Percentiles rank a stretch among this genome's conserved stretches.
These are phyloP conservation scores for Cladosporium sp. DNA, from an alignment of 2,329 filamentous ascomycete species.

Conservation along the genomic window DNA sequence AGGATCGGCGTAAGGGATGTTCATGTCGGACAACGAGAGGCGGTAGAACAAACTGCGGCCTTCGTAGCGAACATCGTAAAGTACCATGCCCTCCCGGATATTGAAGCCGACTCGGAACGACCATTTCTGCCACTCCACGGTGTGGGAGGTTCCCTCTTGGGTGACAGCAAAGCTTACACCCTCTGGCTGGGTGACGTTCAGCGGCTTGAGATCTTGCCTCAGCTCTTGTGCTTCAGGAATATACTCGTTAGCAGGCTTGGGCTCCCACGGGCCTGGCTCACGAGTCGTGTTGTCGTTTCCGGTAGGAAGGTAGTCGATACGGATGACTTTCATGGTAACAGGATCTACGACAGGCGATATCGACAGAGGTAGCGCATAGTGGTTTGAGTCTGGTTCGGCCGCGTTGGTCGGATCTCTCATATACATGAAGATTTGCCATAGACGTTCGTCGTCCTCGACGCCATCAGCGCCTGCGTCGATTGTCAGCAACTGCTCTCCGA, in stretches of 20 bases:
- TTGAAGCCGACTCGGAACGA: constrained; percentile 63
- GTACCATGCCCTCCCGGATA: constrained; percentile 63
- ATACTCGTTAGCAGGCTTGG: constrained; percentile 64
- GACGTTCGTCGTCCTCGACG: constrained; percentile 48
- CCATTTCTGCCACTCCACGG: constrained; percentile 65
- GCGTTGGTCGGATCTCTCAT: constrained; percentile 63
- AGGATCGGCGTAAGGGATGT: constrained; percentile 63
- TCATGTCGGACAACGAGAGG: constrained; percentile 67
- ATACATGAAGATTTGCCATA: constrained; percentile 68
- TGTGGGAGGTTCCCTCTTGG: constrained; percentile 52
- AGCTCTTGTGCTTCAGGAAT: constrained; percentile 56
- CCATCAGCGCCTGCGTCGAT: constrained; percentile 43
- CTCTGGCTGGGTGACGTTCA: constrained; percentile 71
- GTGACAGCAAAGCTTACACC: constrained; percentile 65
- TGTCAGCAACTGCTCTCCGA: not conserved
- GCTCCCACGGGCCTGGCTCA: constrained; percentile 57
- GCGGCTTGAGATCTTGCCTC: constrained; percentile 59
- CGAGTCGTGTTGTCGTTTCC: constrained; percentile 62
- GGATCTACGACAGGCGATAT: constrained; percentile 68
- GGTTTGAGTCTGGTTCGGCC: constrained; percentile 63
- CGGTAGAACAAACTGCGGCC: constrained; percentile 66
- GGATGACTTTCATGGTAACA: constrained; percentile 62
- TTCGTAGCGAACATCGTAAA: constrained; percentile 60
- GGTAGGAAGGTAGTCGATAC: constrained; percentile 69
- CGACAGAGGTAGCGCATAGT: constrained; percentile 68